Conservation (phyloP, 768 basidiomycete species). For the Pisolithus albus region DNA sequence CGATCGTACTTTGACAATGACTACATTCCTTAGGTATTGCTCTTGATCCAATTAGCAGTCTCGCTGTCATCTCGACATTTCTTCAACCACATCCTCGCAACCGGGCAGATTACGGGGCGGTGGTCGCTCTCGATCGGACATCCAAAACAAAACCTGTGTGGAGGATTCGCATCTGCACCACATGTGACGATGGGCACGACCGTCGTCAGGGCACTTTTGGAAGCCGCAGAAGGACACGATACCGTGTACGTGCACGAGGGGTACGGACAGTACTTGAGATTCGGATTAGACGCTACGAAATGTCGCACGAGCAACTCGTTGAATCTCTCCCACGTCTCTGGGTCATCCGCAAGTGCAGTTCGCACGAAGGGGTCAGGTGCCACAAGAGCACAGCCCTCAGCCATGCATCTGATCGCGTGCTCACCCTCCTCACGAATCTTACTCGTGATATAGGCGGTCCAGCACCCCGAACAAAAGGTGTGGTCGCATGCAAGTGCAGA, state of each 20-base stretch:
- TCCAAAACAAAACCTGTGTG: constrained; percentile 90
- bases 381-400: constrained; percentile 62
- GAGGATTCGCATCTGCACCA: constrained; percentile 50
- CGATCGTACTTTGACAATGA: constrained; percentile 95
- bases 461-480: constrained; percentile 76
- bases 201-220: constrained; percentile 63
- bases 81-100: constrained; percentile 91
- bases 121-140: constrained; percentile 87
- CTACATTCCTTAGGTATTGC: constrained; percentile 98
- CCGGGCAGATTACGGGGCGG: constrained; percentile 81
- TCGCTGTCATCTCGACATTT: constrained; percentile 98
- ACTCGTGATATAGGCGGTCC: constrained; percentile 69
- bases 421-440: constrained; percentile 85
- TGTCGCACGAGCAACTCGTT: constrained; percentile 83
- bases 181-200: constrained; percentile 89
- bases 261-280: constrained; percentile 91
- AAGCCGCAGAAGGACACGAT: constrained; percentile 75
- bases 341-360: constrained; percentile 49
- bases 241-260: constrained; percentile 94
- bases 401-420: constrained; percentile 70
- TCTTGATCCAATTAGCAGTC: constrained; percentile 99
- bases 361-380: constrained; percentile 59
- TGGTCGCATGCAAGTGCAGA: constrained; percentile 80
- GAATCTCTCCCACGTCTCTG: constrained; percentile 59
- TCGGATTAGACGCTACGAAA: constrained; percentile 78